Evolutionary conservation across 179 eudicot genomes (phyloP), one percentile per base, ranked within the genome.

Genomic region (Carnegiea gigantea): DNA sequence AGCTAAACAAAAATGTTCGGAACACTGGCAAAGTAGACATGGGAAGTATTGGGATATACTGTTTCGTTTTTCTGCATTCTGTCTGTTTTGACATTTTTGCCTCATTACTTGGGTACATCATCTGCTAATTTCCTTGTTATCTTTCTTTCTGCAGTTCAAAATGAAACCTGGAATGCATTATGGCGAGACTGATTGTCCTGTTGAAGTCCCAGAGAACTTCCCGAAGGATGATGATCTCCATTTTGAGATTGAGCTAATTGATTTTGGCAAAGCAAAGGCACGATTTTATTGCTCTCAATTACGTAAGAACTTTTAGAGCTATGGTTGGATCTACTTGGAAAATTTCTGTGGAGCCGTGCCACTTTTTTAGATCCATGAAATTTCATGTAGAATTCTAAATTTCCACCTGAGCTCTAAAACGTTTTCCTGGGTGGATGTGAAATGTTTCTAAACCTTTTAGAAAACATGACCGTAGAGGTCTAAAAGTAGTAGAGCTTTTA

Each of bases 131-230:
- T 81, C 54, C 23, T 23, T 30, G 62, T n/a, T 70, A 21, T 60
- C 26, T 75, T 59, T 83, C 70, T 71, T 75, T 76, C 81, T 88
- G 85, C 95, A 97, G 98, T 90, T 97, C 85, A 94, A 90, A 88
- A 90, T 97, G 92, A 94, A 95, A 87, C 87, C 99, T 67, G 98
- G 89, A 84, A 83, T 97, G 92, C 98, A 97, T 85, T 96, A 92
- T 84, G 98, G 94, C 36, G 99, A 97, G 89, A 92, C 87, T 78
- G 90, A 93, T 83, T 97, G 99, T 84, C 99, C 98, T 21, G 92
- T 93, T 85, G 82, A 93, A 78, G 92, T 83, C 84, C 85, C 95
- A 11, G 97, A 90, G 43, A 86, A 86, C 88, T 92, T 97, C 81
- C 99, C 99, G 12, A 90, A 90, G 88, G 98, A 97, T 82, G 92